Evolutionary conservation across 192 early-diverging fungal species (phyloP).

Genomic region (Coemansia umbellata): DNA sequence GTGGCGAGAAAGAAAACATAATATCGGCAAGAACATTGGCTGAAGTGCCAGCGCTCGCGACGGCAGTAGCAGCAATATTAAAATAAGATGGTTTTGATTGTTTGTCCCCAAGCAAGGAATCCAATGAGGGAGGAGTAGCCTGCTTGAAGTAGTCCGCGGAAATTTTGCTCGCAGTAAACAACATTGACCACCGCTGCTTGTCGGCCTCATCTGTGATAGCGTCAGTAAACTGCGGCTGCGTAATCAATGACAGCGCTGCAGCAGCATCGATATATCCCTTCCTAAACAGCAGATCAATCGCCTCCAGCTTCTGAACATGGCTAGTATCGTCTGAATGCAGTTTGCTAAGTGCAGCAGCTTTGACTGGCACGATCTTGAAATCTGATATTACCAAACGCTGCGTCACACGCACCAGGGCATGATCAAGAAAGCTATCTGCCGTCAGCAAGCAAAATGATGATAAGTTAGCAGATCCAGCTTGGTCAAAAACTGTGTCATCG

Average conservation of each 20-base stretch:
- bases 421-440: not conserved
- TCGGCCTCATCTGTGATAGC: not conserved
- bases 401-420: not conserved
- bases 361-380: not conserved
- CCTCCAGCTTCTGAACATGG: not conserved
- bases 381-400: not conserved
- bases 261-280: not conserved
- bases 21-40: no score
- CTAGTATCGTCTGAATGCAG: not conserved
- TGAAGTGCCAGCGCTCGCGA: no score
- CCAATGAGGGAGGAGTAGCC: not conserved
- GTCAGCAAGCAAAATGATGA: not conserved
- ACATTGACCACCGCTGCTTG: not conserved
- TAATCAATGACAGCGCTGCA: not conserved
- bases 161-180: constrained; percentile 2
- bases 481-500: not conserved
- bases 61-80: no score
- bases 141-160: not conserved
- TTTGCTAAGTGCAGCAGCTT: not conserved
- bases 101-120: no score
- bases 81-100: no score
- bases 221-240: not conserved
- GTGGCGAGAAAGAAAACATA: no score
- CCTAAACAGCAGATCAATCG: not conserved
- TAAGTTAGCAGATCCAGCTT: not conserved